Evolutionary conservation across 306 rosid genomes (phyloP), one percentile per base, ranked within the genome.

Genomic region (Clitoria ternatea): DNA sequence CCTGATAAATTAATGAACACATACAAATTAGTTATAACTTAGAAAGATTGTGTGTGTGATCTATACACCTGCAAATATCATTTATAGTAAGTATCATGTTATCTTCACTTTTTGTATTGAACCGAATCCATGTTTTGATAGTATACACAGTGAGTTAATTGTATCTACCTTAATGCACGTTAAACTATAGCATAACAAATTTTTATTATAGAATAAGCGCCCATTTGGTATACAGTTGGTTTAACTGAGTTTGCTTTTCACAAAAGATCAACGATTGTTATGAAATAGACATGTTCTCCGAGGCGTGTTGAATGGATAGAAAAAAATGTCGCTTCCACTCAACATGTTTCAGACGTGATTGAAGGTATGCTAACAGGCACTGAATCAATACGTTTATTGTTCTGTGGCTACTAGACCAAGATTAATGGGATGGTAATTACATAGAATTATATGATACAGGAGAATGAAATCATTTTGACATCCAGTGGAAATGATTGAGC

Each of bases 1-100:
- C 98, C 98, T 94, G 89, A 70, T 36, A 55, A 61, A 70, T 36
- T 54, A 61, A 63, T 57, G 59, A 49, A 78, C 33, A 72, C 45
- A 64, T 59, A 63, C 10, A 35, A 35, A 19, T 15, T 20, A 43
- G 53, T 64, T 24, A 8, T 24, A n/a, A n/a, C n/a, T n/a, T n/a
- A 7, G 5, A 42, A 43, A 23, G 52, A 19, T 18, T 44, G 6
- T 5, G 7, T 13, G 11, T 20, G 54, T 12, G 19, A 14, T 50
- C 36, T 50, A 64, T n/a, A 35, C 66, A 53, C 7, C 39, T 36
- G 26, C 24, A 26, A 11, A 53, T 13, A 53, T 52, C 45, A 32
- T 33, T n/a, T 9, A 6, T 47, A 18, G 15, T 5, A 48, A 32
- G 15, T 29, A n/a, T n/a, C n/a, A n/a, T n/a, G n/a, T n/a, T n/a